Evolutionary conservation across 805 yeast genomes (phyloP).

Genomic region (Gaillardinia entomophila): DNA sequence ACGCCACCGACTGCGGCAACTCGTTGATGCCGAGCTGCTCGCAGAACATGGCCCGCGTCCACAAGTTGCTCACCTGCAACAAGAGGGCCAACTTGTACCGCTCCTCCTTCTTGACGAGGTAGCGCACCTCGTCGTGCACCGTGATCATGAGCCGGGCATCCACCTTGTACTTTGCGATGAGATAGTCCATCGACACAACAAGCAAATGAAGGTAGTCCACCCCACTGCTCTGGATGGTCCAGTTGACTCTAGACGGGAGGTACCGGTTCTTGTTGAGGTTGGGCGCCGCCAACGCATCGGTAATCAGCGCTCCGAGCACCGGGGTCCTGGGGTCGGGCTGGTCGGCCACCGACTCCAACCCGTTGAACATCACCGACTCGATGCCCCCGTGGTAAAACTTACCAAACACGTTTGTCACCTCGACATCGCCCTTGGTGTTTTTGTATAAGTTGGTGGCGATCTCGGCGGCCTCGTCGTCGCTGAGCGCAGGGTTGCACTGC

Average conservation of each 20-base stretch:
- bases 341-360: conserved; percentile 80
- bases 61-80: conserved; percentile 80
- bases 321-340: conserved; percentile 83
- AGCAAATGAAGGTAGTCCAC: conserved; percentile 90
- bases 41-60: conserved; percentile 96
- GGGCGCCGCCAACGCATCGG: conserved; percentile 66
- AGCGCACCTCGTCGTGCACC: conserved; percentile 93
- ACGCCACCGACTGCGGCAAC: conserved; percentile 92
- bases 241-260: conserved; percentile 86
- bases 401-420: conserved; percentile 3
- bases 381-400: conserved; percentile 78
- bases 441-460: conserved; percentile 66
- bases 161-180: conserved; percentile 56
- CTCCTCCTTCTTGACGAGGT: conserved; percentile 67
- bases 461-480: conserved; percentile 58
- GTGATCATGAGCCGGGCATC: conserved; percentile 78
- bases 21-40: conserved; percentile 86
- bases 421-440: conserved; percentile 68
- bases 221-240: conserved; percentile 98
- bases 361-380: conserved; percentile 87
- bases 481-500: conserved; percentile 69
- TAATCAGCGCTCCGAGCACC: conserved; percentile 87
- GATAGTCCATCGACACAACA: conserved; percentile 81
- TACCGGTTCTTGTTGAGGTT: conserved; percentile 63
- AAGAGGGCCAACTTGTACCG: conserved; percentile 73